A percentile compares a stretch with the other conserved stretches of the same genome.
These are phyloP conservation scores for Talaromyces atroroseus DNA, from an alignment of 2,329 filamentous ascomycete genomes.

Conservation along the genomic window DNA sequence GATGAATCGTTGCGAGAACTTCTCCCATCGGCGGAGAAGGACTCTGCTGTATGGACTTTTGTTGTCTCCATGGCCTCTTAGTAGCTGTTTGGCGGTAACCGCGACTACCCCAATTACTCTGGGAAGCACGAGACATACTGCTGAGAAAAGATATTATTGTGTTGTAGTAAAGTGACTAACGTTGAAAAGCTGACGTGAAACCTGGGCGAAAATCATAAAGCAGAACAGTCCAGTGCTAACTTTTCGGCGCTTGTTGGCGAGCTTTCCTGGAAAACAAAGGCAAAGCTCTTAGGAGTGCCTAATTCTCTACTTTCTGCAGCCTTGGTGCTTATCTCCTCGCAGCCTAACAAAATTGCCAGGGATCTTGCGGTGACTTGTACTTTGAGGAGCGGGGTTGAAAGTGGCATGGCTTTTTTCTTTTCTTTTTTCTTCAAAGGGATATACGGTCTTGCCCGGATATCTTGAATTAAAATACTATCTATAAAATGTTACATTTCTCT, in stretches of 20 bases:
- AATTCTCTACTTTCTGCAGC: background rate
- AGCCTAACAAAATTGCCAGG: background rate
- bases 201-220: background rate
- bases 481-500: background rate
- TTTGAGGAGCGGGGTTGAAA: background rate
- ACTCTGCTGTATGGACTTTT: background rate
- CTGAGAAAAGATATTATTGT: background rate
- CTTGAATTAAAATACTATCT: background rate
- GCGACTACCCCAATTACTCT: background rate
- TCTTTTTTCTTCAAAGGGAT: background rate
- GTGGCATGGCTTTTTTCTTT: background rate
- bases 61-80: background rate
- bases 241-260: background rate
- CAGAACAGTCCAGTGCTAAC: background rate
- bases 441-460: background rate
- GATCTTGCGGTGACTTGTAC: background rate
- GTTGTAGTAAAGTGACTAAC: background rate
- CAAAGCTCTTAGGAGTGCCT: background rate
- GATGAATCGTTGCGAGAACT: constrained; percentile 15
- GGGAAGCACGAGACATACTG: background rate
- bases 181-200: background rate
- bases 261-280: background rate
- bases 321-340: background rate
- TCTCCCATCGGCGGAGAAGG: constrained; percentile 17
- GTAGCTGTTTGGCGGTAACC: background rate